phyloP scores from a whole-genome alignment of 2,329 filamentous ascomycete genomes.

The Colletotrichum navitas region DNA sequence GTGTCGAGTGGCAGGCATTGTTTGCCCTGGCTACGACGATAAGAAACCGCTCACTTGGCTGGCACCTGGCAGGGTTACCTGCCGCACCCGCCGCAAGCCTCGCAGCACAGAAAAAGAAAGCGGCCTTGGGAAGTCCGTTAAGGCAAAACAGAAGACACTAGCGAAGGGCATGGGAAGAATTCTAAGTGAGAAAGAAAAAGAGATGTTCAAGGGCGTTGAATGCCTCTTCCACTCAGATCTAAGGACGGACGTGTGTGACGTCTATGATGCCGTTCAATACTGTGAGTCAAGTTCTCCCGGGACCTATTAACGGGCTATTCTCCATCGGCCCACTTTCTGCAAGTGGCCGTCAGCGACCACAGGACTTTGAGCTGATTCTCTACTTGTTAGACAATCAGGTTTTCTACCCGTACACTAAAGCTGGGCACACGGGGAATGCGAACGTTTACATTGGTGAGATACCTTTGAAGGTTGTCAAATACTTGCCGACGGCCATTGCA shows the following conservation, averaged over 20 bases:
- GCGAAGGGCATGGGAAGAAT: neutral
- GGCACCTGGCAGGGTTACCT: slow-evolving; percentile 53
- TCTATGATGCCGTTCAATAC: slow-evolving; percentile 39
- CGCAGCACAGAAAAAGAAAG: neutral
- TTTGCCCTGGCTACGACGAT: slow-evolving; percentile 56
- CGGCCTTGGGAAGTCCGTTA: neutral
- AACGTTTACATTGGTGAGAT: slow-evolving; percentile 47
- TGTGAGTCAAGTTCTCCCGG: slow-evolving; percentile 27
- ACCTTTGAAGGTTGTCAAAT: slow-evolving; percentile 38
- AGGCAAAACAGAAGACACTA: neutral
- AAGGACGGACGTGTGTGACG: slow-evolving; percentile 36
- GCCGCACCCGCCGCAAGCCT: slow-evolving; percentile 44
- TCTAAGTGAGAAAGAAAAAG: neutral
- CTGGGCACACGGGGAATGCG: slow-evolving; percentile 41
- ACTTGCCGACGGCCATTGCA: slow-evolving; percentile 24
- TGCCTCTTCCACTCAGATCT: slow-evolving; percentile 26
- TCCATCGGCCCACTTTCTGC: neutral
- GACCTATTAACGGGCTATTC: neutral
- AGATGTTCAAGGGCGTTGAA: neutral
- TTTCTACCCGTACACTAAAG: slow-evolving; percentile 44
- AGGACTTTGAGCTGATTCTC: neutral
- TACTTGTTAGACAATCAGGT: slow-evolving; percentile 32
- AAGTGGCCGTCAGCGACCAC: too few relatives aligned
- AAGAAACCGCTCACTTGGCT: slow-evolving; percentile 56
- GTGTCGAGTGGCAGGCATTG: slow-evolving; percentile 50